A percentile compares a stretch with the other conserved stretches of the same genome.
These are phyloP conservation scores for Pichia sp. DNA, from an alignment of 1,139 yeast species.

Conservation along the genomic window DNA sequence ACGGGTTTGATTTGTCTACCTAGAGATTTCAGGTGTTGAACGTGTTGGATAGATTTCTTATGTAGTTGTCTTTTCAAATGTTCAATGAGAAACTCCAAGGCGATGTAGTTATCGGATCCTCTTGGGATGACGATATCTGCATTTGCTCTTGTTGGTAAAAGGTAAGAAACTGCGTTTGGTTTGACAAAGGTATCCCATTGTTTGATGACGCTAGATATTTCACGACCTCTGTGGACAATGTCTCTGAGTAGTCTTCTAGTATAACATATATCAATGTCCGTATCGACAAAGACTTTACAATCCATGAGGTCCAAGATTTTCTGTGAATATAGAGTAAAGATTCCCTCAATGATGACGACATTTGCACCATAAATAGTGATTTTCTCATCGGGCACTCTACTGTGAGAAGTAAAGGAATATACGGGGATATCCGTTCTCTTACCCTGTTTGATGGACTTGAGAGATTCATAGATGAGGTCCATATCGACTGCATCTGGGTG, in stretches of 20 bases:
- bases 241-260: constrained; percentile 86
- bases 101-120: constrained; percentile 76
- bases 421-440: constrained; percentile 69
- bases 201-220: constrained; percentile 66
- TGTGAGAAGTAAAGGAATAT: constrained; percentile 73
- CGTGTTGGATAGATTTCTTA: constrained; percentile 58
- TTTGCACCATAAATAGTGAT: constrained; percentile 90
- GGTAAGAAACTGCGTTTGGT: constrained; percentile 77
- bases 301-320: constrained; percentile 73
- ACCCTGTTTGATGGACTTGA: constrained; percentile 52
- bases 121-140: constrained; percentile 89
- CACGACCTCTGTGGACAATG: constrained; percentile 79
- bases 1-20: constrained; percentile 31
- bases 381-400: constrained; percentile 53
- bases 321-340: constrained; percentile 71
- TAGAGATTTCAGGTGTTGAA: constrained; percentile 48
- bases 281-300: constrained; percentile 83
- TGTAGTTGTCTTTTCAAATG: constrained; percentile 72
- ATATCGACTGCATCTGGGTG: constrained; percentile 76
- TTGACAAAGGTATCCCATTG: constrained; percentile 92
- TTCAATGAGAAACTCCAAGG: constrained; percentile 68
- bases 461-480: constrained; percentile 59
- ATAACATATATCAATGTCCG: constrained; percentile 86
- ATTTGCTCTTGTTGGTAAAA: constrained; percentile 68
- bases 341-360: constrained; percentile 87